Base-by-base conservation (phyloP, 176 grass and related monocot genomes). In the Bothriochloa decipiens region DNA sequence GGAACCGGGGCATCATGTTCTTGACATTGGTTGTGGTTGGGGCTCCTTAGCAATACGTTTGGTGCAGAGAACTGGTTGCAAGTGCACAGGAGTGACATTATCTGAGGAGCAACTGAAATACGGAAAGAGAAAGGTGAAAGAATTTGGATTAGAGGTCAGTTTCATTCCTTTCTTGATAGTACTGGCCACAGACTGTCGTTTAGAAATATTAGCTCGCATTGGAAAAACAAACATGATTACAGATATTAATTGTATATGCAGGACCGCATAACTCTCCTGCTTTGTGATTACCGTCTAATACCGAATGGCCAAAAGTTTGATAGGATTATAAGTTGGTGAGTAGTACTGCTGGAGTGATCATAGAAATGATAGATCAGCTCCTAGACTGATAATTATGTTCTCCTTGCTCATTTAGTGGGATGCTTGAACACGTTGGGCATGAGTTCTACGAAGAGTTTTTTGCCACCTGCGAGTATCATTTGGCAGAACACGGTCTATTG, bases 11-110 rank as follows among this genome's bases (percentile, higher is more conserved):
- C 91, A 93, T 72, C 78, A 93, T 76, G 88, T 93, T 70, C 88
- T 93, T 76, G 91, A 93, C n/a, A 93, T 93, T 68, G 91, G 91
- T 72, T 76, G 73, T 82, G 91, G 91, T 15, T 93, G 91, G 88
- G 91, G 88, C 20, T 84, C 68, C 25, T 83, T 93, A 55, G 91
- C 91, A 8, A 88, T 97, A 81, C 58, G 85, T 10, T 8, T 97
- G 25, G 94, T 90, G 25, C 90, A 73, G 91, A 84, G 79, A 55
- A 88, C 87, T 47, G 94, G 94, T 27, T 94, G 94, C 83, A 92
- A 73, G 86, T 97, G 91, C 70, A 90, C 89, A 4, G 94, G 94
- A 52, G 86, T 97, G 13, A 94, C 94, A 12, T 82, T 97, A 60
- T 93, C 91, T 5, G 63, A 86, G 76, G 88, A 93, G 45, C 91